Conservation (phyloP, 2,329 filamentous ascomycete species). For the Botrytis squamosa region DNA sequence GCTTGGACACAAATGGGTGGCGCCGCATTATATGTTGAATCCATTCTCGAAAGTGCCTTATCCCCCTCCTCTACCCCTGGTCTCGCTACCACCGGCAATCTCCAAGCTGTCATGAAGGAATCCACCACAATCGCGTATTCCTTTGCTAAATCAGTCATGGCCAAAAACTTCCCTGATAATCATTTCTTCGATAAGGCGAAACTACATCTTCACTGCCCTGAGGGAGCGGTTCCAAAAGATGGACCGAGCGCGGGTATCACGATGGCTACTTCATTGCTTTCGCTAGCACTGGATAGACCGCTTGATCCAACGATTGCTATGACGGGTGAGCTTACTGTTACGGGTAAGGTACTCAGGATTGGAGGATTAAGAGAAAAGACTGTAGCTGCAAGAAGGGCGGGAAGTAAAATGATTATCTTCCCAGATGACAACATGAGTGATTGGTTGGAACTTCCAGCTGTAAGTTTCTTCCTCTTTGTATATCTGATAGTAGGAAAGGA, state of each 20-base stretch:
- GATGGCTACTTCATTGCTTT: constrained; percentile 92
- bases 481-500: not conserved
- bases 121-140: constrained; percentile 94
- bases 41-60: constrained; percentile 84
- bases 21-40: constrained; percentile 94
- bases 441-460: constrained; percentile 95
- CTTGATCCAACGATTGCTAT: constrained; percentile 89
- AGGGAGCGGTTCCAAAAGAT: constrained; percentile 94
- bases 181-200: constrained; percentile 94
- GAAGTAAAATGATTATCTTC: constrained; percentile 92
- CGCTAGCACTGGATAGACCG: constrained; percentile 74
- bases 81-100: constrained; percentile 88
- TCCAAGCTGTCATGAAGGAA: constrained; percentile 98
- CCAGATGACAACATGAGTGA: constrained; percentile 93
- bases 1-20: constrained; percentile 98
- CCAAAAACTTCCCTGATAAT: constrained; percentile 81
- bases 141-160: constrained; percentile 88
- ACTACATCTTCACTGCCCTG: constrained; percentile 93
- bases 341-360: constrained; percentile 93
- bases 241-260: constrained; percentile 92
- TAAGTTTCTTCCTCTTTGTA: constrained; percentile 49
- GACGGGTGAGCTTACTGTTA: constrained; percentile 96
- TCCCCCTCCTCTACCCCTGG: constrained; percentile 71
- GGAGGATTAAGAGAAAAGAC: constrained; percentile 96
- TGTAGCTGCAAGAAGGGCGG: constrained; percentile 86